These are phyloP conservation scores for Aspergillus carlsbadensis DNA, from an alignment of 495 filamentous ascomycete genomes.

Conservation along the genomic window DNA sequence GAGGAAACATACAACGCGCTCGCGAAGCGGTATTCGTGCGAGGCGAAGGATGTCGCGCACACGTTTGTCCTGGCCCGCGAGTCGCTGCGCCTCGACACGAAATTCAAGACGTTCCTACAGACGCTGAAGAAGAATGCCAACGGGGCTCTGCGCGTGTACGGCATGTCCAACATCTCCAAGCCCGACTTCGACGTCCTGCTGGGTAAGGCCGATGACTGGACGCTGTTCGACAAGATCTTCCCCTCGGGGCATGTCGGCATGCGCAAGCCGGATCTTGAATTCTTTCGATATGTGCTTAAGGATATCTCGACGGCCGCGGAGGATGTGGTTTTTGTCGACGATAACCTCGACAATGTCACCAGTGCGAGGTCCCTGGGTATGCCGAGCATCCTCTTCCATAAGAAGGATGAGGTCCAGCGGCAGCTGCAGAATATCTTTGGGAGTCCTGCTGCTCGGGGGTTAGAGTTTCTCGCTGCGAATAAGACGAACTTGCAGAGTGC, in stretches of 20 bases:
- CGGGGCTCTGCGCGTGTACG: not conserved
- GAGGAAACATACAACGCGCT: not conserved
- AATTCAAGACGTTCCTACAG: not conserved
- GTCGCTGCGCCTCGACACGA: not conserved
- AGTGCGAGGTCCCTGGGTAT: not conserved
- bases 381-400: too few relatives aligned
- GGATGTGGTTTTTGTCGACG: slow-evolving; percentile 3
- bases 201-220: not conserved
- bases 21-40: not conserved
- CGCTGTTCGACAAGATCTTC: slow-evolving; percentile 9
- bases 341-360: slow-evolving; percentile 1
- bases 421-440: not conserved
- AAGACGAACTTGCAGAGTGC: not conserved
- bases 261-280: slow-evolving; percentile 1
- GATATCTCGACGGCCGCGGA: not conserved
- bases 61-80: not conserved
- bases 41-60: not conserved
- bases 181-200: not conserved
- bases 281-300: slow-evolving; percentile 4
- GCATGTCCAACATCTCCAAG: not conserved
- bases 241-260: not conserved
- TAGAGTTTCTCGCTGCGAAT: slow-evolving; percentile 6
- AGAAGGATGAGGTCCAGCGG: too few relatives aligned
- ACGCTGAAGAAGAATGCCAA: not conserved
- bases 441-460: slow-evolving; percentile 1